Evolutionary conservation across 2,329 filamentous ascomycete species (phyloP), one percentile per base, ranked within the genome.

Genomic region (Endothia cerciana): DNA sequence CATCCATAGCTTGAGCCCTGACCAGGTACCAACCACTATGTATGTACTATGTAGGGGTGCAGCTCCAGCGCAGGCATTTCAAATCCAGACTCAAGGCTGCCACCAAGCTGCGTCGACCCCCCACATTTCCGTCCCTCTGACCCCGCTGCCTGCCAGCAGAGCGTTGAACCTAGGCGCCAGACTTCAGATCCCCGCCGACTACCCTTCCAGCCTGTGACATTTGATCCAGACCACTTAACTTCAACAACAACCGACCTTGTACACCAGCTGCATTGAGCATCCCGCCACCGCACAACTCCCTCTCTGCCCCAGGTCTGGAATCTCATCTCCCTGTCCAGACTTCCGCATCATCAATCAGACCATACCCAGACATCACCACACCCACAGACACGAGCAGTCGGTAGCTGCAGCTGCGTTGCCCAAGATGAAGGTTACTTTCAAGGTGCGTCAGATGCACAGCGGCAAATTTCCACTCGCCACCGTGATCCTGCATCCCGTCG

Each of bases 351-450:
- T 25, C 38, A 43, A 2, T 19, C 13, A 7, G 41, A 28, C 19
- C 30, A 22, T 25, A 61, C 25, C 28, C 60, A 43, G 41, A 41
- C 53, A 25, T 60, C 62, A 4, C 38, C 25, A 19, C 49, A 58
- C 45, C 62, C 25, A 58, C 62, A 56, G 19, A 28, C 28, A 63
- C n/a, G 63, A 68, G 65, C 72, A 72, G 71, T 72, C 66, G 58
- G 55, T 70, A 73, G 74, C 76, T 78, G 77, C 75, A 72, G 69
- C 69, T 69, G 68, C 36, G 67, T 77, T 73, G 78, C 78, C 79
- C 83, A 85, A 74, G 77, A 90, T 90, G 87, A 89, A 89, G 86
- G 82, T 90, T 75, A 89, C 87, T 69, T 87, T 88, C 78, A 86
- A 87, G 82, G 86, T 88, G 80, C 69, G 82, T 73, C 72, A 69